Evolutionary conservation across 1,139 yeast genomes (phyloP), one percentile per base, ranked within the genome.

Genomic region (Debaryomyces robertsiae): DNA sequence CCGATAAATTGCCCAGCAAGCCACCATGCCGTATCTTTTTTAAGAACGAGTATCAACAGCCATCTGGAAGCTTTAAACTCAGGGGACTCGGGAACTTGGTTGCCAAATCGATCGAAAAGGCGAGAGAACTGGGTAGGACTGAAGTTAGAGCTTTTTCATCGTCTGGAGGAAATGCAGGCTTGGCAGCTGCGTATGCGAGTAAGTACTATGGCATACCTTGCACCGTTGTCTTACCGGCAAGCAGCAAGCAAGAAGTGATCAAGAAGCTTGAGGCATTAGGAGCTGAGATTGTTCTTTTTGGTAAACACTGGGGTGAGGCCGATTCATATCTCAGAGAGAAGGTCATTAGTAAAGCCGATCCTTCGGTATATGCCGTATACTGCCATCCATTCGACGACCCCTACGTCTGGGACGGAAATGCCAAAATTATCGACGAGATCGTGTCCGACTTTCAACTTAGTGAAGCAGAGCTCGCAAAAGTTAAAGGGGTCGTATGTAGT

Each of bases 91-190:
- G 87, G 3, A 54, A 72, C 46, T 63, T 76, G 37, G 70, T 78
- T 18, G 46, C 55, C 17, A 54, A 57, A 34, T 60, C 65, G 7
- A 57, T 65, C 5, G 55, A 46, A 24, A 40, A 55, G 34, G 58
- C 61, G 15, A 49, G 42, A 28, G 38, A 25, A 18, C 44, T 24
- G 36, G 43, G 43, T 46, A 58, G 35, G 62, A 28, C 51, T 42
- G 54, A 58, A 27, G 69, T 77, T 27, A 75, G 73, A 23, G 79
- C 83, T 3, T 79, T 73, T 55, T 73, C 84, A 5, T 80, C 86
- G 24, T 81, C 87, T 11, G 93, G 91, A 9, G 93, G 93, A 0
- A 84, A 84, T 55, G 93, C 93, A 0, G 93, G 93, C 0, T 65
- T 82, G 37, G 91, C 91, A 0, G 87, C 87, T 2, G 88, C 89